A percentile compares a stretch with the other conserved stretches of the same genome.
These are phyloP conservation scores for Aureococcus anophagefferens DNA, from an alignment of 108 stramenopile genomes.

Conservation along the genomic window DNA sequence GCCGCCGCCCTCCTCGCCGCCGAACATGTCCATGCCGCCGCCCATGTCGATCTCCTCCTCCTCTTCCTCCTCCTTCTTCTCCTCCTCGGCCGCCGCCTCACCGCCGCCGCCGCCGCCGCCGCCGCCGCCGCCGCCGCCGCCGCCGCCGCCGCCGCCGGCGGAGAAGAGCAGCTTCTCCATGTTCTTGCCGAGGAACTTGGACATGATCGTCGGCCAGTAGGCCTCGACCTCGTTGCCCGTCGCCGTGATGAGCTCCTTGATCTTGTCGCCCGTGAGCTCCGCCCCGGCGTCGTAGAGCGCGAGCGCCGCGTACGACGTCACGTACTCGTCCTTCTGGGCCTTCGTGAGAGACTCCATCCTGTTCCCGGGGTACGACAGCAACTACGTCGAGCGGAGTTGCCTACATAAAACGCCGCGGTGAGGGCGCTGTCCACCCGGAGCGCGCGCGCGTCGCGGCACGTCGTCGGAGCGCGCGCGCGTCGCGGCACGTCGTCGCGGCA, in stretches of 20 bases:
- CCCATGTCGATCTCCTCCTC: slow-evolving; percentile 62
- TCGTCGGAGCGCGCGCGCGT: too few relatives aligned
- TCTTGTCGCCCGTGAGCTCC: slow-evolving; percentile 76
- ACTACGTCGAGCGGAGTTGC: too few relatives aligned
- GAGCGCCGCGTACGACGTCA: slow-evolving; percentile 78
- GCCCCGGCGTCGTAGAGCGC: slow-evolving; percentile 88
- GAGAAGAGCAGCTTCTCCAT: slow-evolving; percentile 65
- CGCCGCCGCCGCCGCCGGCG: slow-evolving; percentile 57
- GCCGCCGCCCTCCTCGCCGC: slow-evolving; percentile 40
- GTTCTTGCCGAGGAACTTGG: slow-evolving; percentile 72
- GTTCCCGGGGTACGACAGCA: too few relatives aligned
- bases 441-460: too few relatives aligned
- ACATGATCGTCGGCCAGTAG: slow-evolving; percentile 87
- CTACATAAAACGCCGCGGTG: too few relatives aligned
- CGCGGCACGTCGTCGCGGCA: too few relatives aligned
- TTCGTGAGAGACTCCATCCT: slow-evolving; percentile 63
- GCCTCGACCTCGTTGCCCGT: slow-evolving; percentile 89
- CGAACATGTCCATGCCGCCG: slow-evolving; percentile 76
- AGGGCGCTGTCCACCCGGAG: too few relatives aligned
- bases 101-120: slow-evolving; percentile 62
- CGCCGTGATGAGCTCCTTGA: slow-evolving; percentile 71
- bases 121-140: slow-evolving; percentile 61
- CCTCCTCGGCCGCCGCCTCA: slow-evolving; percentile 33
- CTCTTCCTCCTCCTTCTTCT: slow-evolving; percentile 52
- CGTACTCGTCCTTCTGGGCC: slow-evolving; percentile 85